Evolutionary conservation across 208 protist species (phyloP), one percentile per base, ranked within the genome.

Genomic region (Acanthamoeba sp.): DNA sequence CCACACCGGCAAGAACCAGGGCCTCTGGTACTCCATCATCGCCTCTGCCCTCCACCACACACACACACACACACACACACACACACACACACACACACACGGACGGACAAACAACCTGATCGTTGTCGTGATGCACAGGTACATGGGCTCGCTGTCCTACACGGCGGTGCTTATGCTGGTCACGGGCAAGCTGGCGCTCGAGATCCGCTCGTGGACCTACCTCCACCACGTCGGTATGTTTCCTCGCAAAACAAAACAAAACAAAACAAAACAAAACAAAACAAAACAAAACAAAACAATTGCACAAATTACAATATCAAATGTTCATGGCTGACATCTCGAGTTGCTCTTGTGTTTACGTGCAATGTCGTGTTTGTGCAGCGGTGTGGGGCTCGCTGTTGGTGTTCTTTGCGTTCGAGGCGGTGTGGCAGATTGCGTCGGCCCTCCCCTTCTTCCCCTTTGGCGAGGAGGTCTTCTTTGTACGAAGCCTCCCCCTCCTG

Each of bases 381-480:
- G 59, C 71, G 40, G 24, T 82, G 71, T 82, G 71, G 71, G 71
- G 71, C 9, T 52, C 38, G 34, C 22, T 82, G 40, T 7, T 82
- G 34, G 34, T 82, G 24, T 82, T 52, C 40, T 5, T 82, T 1
- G 71, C 2, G 71, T 82, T 82, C 40, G 34, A 52, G 71, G 34
- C 24, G 10, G 71, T 82, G 40, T 82, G 71, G 71, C 71, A 82
- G 38, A 82, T 24, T 34, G 40, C 29, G 22, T 40, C 34, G 16
- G 71, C 34, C 40, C 71, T 82, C 71, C 71, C 34, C 71, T 82
- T 48, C 40, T 40, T 50, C 40, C 40, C 71, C 40, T 50, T 82
- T 24, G 71, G 71, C 34, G 71, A 42, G 24, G 71, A 82, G 22
- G 71, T 82, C 71, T 82, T 52, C 71, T 82, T 82, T 24, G 71